Evolutionary conservation across 2,329 filamentous ascomycete genomes (phyloP).

Genomic region (Fusarium solani-melongenae): DNA sequence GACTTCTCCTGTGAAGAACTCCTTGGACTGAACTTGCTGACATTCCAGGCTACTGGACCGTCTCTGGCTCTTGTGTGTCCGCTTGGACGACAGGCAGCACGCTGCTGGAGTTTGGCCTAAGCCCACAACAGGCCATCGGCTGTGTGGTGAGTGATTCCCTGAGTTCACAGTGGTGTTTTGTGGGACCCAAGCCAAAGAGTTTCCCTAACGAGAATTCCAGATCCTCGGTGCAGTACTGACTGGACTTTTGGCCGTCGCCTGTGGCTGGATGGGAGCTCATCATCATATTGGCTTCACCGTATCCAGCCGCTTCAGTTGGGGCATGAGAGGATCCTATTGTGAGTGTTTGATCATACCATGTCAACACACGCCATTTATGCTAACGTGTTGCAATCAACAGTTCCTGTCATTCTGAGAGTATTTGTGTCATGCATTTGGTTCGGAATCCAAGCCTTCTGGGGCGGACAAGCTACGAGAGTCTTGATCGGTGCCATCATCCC

Average conservation of each 20-base stretch:
- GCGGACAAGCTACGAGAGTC: slow-evolving; percentile 44
- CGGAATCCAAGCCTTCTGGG: slow-evolving; percentile 46
- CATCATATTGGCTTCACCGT: slow-evolving; percentile 45
- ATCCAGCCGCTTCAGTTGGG: slow-evolving; percentile 57
- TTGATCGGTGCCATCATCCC: slow-evolving; percentile 45
- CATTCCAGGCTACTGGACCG: slow-evolving; percentile 36
- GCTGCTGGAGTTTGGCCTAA: slow-evolving; percentile 41
- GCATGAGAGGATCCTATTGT: slow-evolving; percentile 57
- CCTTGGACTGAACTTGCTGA: neutral
- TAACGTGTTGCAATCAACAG: slow-evolving; percentile 2
- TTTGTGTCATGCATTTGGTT: slow-evolving; percentile 44
- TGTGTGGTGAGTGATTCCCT: slow-evolving; percentile 25
- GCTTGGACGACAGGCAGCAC: slow-evolving; percentile 42
- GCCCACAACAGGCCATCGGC: slow-evolving; percentile 42
- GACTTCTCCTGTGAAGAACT: neutral
- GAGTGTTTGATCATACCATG: neutral
- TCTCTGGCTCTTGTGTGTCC: slow-evolving; percentile 39
- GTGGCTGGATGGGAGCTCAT: slow-evolving; percentile 38
- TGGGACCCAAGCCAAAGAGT: neutral
- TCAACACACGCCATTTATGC: neutral
- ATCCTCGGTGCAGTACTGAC: slow-evolving; percentile 34
- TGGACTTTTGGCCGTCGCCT: slow-evolving; percentile 32
- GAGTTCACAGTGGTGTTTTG: neutral
- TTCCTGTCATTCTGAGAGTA: slow-evolving; percentile 42
- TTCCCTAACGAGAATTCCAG: neutral